These are phyloP conservation scores for Amaranthus tricolor DNA, from an alignment of 179 eudicot genomes.

Conservation along the genomic window DNA sequence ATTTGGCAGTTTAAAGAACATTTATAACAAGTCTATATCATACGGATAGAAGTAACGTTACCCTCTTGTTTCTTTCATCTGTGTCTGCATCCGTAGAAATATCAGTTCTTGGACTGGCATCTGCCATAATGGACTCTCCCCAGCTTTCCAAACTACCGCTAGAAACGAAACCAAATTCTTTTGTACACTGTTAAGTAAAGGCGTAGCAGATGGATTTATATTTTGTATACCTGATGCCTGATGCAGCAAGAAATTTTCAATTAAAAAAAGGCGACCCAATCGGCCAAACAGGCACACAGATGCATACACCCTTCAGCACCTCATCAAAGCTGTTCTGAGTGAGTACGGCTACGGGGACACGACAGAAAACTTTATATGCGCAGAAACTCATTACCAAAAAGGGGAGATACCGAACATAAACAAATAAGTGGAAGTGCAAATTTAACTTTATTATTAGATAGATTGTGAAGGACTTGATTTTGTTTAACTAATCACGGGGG, in stretches of 20 bases:
- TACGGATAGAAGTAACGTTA: constrained; percentile 25
- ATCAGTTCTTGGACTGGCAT: constrained; percentile 80
- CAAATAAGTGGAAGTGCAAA: not conserved
- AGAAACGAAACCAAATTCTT: constrained; percentile 25
- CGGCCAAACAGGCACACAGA: not conserved
- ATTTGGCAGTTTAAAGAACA: no score
- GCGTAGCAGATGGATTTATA: constrained; percentile 19
- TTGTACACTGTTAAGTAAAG: constrained; percentile 23
- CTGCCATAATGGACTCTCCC: constrained; percentile 60
- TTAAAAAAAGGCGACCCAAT: not conserved
- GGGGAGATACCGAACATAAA: not conserved
- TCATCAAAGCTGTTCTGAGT: not conserved
- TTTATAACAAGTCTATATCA: not conserved
- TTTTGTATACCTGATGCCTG: constrained; percentile 20
- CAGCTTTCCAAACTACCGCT: constrained; percentile 28
- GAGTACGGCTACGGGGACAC: not conserved
- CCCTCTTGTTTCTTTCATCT: constrained; percentile 74
- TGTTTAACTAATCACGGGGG: constrained; percentile 9
- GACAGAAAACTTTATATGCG: not conserved
- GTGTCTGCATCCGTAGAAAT: constrained; percentile 94
- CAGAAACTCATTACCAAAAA: not conserved
- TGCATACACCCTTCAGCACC: not conserved
- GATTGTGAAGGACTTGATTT: constrained; percentile 17
- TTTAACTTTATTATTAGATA: constrained; percentile 19
- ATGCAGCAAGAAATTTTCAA: not conserved